Evolutionary conservation across 805 yeast species (phyloP).

Genomic region (Komagataella populi): DNA sequence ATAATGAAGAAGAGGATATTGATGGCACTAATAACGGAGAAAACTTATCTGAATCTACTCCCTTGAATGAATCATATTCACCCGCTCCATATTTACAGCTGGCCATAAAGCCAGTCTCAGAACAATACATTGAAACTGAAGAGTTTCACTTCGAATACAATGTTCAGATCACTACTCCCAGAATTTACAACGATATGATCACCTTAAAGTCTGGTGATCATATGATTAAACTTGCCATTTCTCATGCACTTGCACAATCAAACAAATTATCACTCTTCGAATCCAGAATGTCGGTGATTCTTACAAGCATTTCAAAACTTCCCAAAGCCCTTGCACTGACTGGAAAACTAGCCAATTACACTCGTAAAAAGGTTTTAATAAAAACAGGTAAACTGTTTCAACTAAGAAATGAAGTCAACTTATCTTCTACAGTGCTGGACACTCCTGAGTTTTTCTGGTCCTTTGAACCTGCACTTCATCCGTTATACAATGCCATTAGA

Average conservation of each 20-base stretch:
- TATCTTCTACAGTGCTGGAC: conserved; percentile 81
- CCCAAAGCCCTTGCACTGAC: conserved; percentile 86
- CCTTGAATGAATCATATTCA: not conserved
- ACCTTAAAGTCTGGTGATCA: conserved; percentile 87
- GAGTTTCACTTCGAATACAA: conserved; percentile 66
- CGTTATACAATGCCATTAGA: conserved; percentile 76
- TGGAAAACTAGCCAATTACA: conserved; percentile 68
- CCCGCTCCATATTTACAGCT: conserved; percentile 19
- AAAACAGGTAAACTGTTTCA: conserved; percentile 88
- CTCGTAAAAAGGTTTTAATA: conserved; percentile 70
- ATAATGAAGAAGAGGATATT: conserved; percentile 10
- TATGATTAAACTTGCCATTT: conserved; percentile 79
- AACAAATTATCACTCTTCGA: conserved; percentile 87
- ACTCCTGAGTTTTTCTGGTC: conserved; percentile 97
- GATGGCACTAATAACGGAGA: conserved; percentile 3
- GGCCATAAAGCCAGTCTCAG: conserved; percentile 62
- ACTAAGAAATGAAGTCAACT: conserved; percentile 82
- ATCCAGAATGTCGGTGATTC: conserved; percentile 73
- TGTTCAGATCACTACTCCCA: conserved; percentile 29
- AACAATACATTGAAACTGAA: conserved; percentile 87
- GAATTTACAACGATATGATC: conserved; percentile 89
- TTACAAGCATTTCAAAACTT: conserved; percentile 74
- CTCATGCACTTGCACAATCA: conserved; percentile 95
- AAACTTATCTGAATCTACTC: not conserved
- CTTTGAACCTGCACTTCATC: conserved; percentile 87